phyloP scores from a whole-genome alignment of 352 stramenopile genomes.

The Phytopythium litorale region DNA sequence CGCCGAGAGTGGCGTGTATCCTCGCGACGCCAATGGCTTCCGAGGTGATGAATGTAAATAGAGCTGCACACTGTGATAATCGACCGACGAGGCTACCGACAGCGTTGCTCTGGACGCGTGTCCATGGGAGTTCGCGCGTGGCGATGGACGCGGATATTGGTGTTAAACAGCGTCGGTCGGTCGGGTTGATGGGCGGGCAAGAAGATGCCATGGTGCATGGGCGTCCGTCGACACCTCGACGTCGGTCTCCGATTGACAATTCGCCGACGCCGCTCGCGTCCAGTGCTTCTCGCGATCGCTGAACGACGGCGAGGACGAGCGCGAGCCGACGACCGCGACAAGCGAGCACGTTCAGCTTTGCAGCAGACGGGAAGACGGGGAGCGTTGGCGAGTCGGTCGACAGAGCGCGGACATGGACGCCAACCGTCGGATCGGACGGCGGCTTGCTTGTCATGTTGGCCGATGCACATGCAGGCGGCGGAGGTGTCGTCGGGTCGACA shows the following conservation, averaged over 20 bases:
- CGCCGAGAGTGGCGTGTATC: background rate
- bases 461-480: background rate
- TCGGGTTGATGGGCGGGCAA: too few species aligned
- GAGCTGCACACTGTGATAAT: background rate
- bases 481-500: conserved; percentile 1
- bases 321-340: background rate
- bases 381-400: background rate
- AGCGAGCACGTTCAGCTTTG: background rate
- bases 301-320: background rate
- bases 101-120: background rate
- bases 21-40: background rate
- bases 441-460: background rate
- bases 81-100: background rate
- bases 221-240: background rate
- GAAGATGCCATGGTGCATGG: background rate
- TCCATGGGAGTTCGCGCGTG: background rate
- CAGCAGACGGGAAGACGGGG: background rate
- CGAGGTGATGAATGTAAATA: background rate
- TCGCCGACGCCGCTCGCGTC: background rate
- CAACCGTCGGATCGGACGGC: background rate
- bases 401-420: background rate
- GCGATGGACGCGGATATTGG: too few species aligned
- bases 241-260: background rate
- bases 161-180: too few species aligned
- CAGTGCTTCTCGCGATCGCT: background rate